A percentile compares a stretch with the other conserved stretches of the same genome.
These are phyloP conservation scores for Microdochium nivale DNA, from an alignment of 2,329 filamentous ascomycete genomes.

Conservation along the genomic window DNA sequence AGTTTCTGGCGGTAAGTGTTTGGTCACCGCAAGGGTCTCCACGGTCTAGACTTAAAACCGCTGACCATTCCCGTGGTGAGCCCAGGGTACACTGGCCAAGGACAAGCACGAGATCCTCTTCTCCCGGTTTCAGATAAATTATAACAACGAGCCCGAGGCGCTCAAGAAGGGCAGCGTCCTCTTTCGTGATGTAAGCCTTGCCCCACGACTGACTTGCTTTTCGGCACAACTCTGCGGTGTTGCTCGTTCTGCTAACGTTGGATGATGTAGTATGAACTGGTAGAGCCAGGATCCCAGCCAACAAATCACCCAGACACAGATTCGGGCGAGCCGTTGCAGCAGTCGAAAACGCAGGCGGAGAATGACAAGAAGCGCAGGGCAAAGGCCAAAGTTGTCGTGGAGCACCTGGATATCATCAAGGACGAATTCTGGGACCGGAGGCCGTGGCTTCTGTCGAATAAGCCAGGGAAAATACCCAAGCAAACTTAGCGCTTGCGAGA, in stretches of 20 bases:
- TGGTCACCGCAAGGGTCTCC: background rate
- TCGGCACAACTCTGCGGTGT: background rate
- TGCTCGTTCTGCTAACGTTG: background rate
- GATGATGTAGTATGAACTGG: slow-evolving; percentile 56
- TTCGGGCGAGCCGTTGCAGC: slow-evolving; percentile 41
- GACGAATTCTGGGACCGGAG: slow-evolving; percentile 87
- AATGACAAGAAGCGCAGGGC: slow-evolving; percentile 72
- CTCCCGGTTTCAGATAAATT: slow-evolving; percentile 83
- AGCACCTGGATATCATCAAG: slow-evolving; percentile 90
- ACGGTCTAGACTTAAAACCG: background rate
- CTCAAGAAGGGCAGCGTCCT: slow-evolving; percentile 90
- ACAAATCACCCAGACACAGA: slow-evolving; percentile 36
- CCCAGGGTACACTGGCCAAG: slow-evolving; percentile 69
- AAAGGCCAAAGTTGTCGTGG: slow-evolving; percentile 73
- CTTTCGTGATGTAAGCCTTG: slow-evolving; percentile 61
- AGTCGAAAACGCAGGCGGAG: slow-evolving; percentile 74
- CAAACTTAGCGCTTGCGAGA: slow-evolving; percentile 27
- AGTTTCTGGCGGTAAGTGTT: slow-evolving; percentile 59
- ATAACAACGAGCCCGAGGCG: slow-evolving; percentile 91
- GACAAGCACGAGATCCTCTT: slow-evolving; percentile 98
- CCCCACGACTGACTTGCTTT: background rate
- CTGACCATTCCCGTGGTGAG: background rate
- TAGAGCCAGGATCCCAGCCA: slow-evolving; percentile 45
- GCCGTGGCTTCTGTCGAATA: slow-evolving; percentile 75
- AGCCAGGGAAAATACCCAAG: slow-evolving; percentile 62